Conservation (phyloP, 2,329 filamentous ascomycete genomes). For the Aspergillus aculeatinus region DNA sequence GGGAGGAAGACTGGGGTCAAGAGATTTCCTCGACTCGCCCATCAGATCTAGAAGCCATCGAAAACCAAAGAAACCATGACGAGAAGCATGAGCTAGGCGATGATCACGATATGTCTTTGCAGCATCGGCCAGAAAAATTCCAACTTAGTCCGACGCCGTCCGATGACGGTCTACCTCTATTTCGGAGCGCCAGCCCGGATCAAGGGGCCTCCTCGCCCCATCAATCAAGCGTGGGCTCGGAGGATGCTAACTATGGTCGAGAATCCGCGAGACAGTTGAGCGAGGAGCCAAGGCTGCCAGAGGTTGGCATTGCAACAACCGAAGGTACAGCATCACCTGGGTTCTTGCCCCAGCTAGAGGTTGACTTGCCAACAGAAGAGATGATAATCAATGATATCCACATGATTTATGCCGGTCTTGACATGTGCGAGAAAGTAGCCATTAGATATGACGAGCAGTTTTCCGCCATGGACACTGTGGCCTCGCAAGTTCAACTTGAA, state of each 20-base stretch:
- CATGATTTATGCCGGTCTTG: slow-evolving; percentile 67
- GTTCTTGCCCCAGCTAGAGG: slow-evolving; percentile 60
- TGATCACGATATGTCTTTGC: slow-evolving; percentile 10
- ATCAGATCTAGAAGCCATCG: slow-evolving; percentile 12
- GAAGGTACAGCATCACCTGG: slow-evolving; percentile 28
- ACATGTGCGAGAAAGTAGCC: slow-evolving; percentile 84
- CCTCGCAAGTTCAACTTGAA: slow-evolving; percentile 75
- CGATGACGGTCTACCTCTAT: slow-evolving; percentile 7
- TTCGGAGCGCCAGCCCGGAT: slow-evolving; percentile 8
- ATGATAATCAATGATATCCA: slow-evolving; percentile 74
- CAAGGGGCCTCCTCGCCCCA: slow-evolving; percentile 13
- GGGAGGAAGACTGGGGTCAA: slow-evolving; percentile 6
- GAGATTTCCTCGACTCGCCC: slow-evolving; percentile 11
- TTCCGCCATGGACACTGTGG: slow-evolving; percentile 53
- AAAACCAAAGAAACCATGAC: slow-evolving; percentile 9
- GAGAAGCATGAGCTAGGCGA: slow-evolving; percentile 10
- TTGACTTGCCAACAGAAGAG: slow-evolving; percentile 68
- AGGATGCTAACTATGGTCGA: slow-evolving; percentile 17
- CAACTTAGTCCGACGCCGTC: slow-evolving; percentile 15
- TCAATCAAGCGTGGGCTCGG: slow-evolving; percentile 9
- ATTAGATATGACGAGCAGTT: slow-evolving; percentile 74
- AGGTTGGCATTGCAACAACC: slow-evolving; percentile 19
- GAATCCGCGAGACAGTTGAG: slow-evolving; percentile 17
- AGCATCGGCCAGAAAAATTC: slow-evolving; percentile 6
- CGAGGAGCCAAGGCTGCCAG: slow-evolving; percentile 19